Conservation (phyloP, 2,329 filamentous ascomycete species). For the Daldinia eschscholtzii region DNA sequence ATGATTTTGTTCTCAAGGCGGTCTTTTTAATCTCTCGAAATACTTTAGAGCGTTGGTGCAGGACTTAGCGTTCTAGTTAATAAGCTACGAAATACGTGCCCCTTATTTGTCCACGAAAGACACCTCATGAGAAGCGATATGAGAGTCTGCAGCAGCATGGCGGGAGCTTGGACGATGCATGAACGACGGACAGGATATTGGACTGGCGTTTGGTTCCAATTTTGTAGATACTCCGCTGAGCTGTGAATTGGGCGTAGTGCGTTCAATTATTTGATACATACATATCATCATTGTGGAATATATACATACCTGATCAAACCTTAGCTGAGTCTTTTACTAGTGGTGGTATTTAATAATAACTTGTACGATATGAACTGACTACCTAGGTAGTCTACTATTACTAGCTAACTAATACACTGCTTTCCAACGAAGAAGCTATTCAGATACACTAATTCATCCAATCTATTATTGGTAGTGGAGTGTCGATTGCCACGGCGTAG, state of each 20-base stretch:
- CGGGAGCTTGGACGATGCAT: conserved; percentile 31
- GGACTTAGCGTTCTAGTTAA: conserved; percentile 16
- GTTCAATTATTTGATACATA: conserved; percentile 28
- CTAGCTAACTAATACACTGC: background rate
- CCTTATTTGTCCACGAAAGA: conserved; percentile 3
- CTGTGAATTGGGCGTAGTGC: conserved; percentile 10
- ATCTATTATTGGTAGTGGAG: background rate
- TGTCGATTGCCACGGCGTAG: background rate
- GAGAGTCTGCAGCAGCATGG: conserved; percentile 20
- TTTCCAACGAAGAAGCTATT: background rate
- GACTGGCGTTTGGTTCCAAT: conserved; percentile 32
- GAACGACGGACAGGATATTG: conserved; percentile 22
- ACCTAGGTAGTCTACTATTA: background rate
- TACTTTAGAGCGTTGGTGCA: conserved; percentile 22
- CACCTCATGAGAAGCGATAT: conserved; percentile 22
- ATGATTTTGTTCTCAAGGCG: conserved; percentile 50
- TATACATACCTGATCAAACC: conserved; percentile 28
- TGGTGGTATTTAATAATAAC: background rate
- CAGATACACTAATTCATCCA: background rate
- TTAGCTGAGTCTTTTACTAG: background rate
- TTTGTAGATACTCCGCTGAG: conserved; percentile 34
- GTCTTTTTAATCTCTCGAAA: conserved; percentile 13
- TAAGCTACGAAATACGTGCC: conserved; percentile 15
- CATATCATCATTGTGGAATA: conserved; percentile 24
- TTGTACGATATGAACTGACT: background rate